Base-by-base conservation (phyloP, 345 rosid species). In the Bruguiera parviflora region DNA sequence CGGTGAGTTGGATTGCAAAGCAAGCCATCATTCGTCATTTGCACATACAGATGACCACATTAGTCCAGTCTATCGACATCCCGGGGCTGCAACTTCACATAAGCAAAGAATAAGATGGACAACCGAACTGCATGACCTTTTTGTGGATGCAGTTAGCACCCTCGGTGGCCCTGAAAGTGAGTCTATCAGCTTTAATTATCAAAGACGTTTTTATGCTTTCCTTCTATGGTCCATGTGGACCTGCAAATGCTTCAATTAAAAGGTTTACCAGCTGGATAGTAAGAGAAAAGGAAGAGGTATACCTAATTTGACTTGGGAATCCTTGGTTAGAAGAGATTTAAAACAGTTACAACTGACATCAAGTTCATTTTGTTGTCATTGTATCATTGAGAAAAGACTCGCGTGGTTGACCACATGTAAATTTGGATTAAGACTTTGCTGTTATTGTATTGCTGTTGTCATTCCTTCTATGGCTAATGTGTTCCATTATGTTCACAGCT, bases 51-150 rank as follows among this genome's bases (percentile, higher is more conserved):
- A 49, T 29, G 64, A 22, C 60, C n/a, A 8, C 58, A 31, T 63
- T 35, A 13, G 8, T 22, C 15, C 66, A 49, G 64, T 8, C 63
- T 58, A 66, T 37, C 52, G 27, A 63, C 57, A 29, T 64, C 53
- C 70, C 35, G 70, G 57, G 56, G 68, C 35, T 72, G 67, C 59
- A 53, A 29, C 60, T 19, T 32, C 61, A 16, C 47, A 74, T 11
- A 74, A 77, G 71, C 81, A 74, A 68, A 77, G 81, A 72, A 81
- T 77, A 47, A 77, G 81, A 53, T 81, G 79, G 84, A 74, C 71
- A 15, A 68, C 77, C 24, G 81, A 77, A 51, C 79, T 81, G 8
- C 84, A 77, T 58, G 81, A 74, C 46, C 77, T 68, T 33, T 81
- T 81, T 59, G 56, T 74, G 25, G 73, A 71, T 25, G 81, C 79